These are phyloP conservation scores for Aspergillus steynii DNA, from an alignment of 495 filamentous ascomycete genomes.

Conservation along the genomic window DNA sequence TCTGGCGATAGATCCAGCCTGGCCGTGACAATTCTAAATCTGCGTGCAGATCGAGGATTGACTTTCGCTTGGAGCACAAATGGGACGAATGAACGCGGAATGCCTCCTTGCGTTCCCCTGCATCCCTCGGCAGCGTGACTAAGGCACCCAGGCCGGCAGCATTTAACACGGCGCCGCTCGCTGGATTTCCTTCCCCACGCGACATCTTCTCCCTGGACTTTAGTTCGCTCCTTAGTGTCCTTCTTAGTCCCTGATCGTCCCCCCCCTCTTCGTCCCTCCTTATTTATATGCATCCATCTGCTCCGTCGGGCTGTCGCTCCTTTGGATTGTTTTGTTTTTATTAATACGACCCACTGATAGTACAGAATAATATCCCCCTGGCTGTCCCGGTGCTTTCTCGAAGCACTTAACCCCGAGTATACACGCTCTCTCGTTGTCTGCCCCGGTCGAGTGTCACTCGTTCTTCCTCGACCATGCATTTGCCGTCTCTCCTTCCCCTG, in stretches of 20 bases:
- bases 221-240: not conserved
- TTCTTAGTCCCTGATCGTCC: not conserved
- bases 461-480: conserved; percentile 31
- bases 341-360: not conserved
- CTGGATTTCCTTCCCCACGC: conserved; percentile 2
- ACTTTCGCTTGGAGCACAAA: not conserved
- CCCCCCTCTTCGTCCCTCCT: not conserved
- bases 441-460: not conserved
- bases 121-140: not conserved
- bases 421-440: too few species aligned
- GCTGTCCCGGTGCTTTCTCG: not conserved
- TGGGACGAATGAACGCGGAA: not conserved
- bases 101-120: not conserved
- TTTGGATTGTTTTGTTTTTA: conserved; percentile 5
- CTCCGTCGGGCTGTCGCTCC: conserved; percentile 12
- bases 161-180: too few species aligned
- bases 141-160: not conserved
- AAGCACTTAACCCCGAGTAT: too few species aligned
- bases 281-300: conserved; percentile 13
- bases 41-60: not conserved
- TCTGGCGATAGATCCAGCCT: too few species aligned
- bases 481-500: conserved; percentile 27
- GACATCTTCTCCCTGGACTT: not conserved
- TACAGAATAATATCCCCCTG: not conserved
- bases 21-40: not conserved